phyloP scores from a whole-genome alignment of 2,329 filamentous ascomycete genomes.

The Biscogniauxia sp. region DNA sequence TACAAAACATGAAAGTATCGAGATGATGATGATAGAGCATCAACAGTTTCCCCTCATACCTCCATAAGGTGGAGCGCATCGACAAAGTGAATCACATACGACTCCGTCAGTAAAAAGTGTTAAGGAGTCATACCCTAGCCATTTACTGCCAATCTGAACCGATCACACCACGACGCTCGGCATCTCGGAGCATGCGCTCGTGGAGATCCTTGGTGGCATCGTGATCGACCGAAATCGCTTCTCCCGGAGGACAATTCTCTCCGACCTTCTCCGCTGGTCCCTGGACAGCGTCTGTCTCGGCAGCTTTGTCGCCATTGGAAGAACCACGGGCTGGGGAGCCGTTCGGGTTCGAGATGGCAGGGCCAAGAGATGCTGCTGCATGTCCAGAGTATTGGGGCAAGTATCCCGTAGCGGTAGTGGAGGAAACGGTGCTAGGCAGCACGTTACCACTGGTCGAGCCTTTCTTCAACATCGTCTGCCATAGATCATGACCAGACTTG shows the following conservation, averaged over 20 bases:
- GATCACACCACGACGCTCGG: conserved; percentile 31
- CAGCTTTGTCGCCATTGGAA: conserved; percentile 23
- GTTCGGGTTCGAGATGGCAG: conserved; percentile 41
- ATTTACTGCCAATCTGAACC: conserved; percentile 30
- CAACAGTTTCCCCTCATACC: conserved; percentile 11
- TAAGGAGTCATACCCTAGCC: not conserved
- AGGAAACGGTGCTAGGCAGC: conserved; percentile 48
- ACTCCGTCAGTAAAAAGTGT: not conserved
- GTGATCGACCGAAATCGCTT: conserved; percentile 31
- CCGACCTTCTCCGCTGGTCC: conserved; percentile 36
- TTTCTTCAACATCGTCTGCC: conserved; percentile 51
- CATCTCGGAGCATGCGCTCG: conserved; percentile 32
- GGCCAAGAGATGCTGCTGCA: conserved; percentile 49
- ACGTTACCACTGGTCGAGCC: conserved; percentile 47
- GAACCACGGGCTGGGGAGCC: conserved; percentile 31
- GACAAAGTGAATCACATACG: not conserved
- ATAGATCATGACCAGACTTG: conserved; percentile 44
- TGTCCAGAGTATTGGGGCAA: conserved; percentile 53
- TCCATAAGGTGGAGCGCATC: conserved; percentile 6
- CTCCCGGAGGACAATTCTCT: conserved; percentile 45
- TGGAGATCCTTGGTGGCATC: conserved; percentile 31
- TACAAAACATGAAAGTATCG: conserved; percentile 30
- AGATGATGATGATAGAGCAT: conserved; percentile 18
- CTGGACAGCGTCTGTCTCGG: conserved; percentile 21
- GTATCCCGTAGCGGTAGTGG: conserved; percentile 53